Conservation (phyloP, 2,329 filamentous ascomycete species). For the Penicillium carneum region DNA sequence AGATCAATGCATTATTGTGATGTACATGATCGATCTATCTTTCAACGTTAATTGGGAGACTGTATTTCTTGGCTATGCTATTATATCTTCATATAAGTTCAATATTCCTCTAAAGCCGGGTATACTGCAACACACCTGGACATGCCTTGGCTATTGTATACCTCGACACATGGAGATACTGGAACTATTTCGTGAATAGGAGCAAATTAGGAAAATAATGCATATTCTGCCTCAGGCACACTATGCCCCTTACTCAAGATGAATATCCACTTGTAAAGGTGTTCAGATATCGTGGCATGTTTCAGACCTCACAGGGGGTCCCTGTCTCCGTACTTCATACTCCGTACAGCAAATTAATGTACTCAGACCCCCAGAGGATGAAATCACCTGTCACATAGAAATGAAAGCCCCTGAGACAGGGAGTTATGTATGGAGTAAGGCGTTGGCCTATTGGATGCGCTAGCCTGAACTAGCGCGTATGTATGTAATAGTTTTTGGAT, state of each 20-base stretch:
- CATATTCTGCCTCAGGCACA: conserved; percentile 4
- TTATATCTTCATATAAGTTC: neutral
- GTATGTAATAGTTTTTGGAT: conserved; percentile 25
- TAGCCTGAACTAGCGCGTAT: conserved; percentile 21
- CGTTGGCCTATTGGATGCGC: conserved; percentile 16
- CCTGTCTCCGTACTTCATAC: neutral
- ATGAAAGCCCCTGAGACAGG: conserved; percentile 20
- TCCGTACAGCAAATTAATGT: neutral
- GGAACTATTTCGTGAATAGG: neutral
- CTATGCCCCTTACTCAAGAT: conserved; percentile 2
- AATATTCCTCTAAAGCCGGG: neutral
- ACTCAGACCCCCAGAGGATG: neutral
- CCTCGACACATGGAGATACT: too few relatives aligned
- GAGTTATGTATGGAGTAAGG: conserved; percentile 4
- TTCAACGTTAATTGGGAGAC: neutral
- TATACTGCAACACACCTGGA: neutral
- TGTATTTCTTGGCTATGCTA: neutral
- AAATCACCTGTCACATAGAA: conserved; percentile 10
- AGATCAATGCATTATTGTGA: neutral
- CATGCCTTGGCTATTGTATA: neutral
- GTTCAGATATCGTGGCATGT: conserved; percentile 1
- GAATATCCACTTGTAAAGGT: conserved; percentile 1
- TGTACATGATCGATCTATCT: neutral
- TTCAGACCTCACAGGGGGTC: conserved; percentile 7
- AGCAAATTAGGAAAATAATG: neutral